Percentiles rank a stretch among this genome's conserved stretches.
Evolutionary conservation across 192 early-diverging fungal species (phyloP).

Genomic region (Phycomyces nitens): DNA sequence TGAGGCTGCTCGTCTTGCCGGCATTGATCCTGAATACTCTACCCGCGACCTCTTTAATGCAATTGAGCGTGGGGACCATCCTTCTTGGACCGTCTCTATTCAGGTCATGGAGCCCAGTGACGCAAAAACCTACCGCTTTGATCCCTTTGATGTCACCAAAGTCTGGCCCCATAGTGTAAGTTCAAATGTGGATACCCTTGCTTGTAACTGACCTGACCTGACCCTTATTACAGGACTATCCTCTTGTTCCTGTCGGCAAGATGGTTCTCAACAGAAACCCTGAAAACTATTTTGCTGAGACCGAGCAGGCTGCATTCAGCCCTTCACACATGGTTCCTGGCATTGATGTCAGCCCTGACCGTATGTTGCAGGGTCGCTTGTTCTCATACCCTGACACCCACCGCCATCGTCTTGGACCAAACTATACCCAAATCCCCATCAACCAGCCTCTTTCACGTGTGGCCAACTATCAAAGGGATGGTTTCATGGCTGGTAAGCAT

Average conservation of each 20-base stretch:
- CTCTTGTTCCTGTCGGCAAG: constrained; percentile 71
- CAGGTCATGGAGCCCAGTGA: constrained; percentile 74
- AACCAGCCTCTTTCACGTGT: constrained; percentile 65
- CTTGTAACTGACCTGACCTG: neutral
- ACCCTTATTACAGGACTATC: constrained; percentile 51
- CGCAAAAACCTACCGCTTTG: constrained; percentile 68
- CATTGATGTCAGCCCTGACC: constrained; percentile 74
- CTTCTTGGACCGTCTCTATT: constrained; percentile 68
- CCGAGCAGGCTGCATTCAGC: constrained; percentile 79
- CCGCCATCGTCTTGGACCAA: constrained; percentile 76
- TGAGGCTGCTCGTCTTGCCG: constrained; percentile 56
- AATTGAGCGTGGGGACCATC: constrained; percentile 65
- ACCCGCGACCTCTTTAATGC: constrained; percentile 74
- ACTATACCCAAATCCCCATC: constrained; percentile 80
- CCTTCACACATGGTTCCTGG: constrained; percentile 78
- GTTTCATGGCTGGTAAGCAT: constrained; percentile 45
- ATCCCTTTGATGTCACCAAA: constrained; percentile 84
- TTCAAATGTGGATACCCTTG: neutral
- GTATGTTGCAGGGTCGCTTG: constrained; percentile 81
- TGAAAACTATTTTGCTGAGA: constrained; percentile 83
- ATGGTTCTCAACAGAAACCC: constrained; percentile 80
- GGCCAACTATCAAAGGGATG: constrained; percentile 75
- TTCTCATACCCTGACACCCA: constrained; percentile 88
- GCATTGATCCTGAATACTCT: constrained; percentile 68
- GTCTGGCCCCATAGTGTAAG: constrained; percentile 66